Percentiles rank a stretch among this genome's conserved stretches.
Conservation (phyloP, 305 asterid species). For the Coffea humblotiana region DNA sequence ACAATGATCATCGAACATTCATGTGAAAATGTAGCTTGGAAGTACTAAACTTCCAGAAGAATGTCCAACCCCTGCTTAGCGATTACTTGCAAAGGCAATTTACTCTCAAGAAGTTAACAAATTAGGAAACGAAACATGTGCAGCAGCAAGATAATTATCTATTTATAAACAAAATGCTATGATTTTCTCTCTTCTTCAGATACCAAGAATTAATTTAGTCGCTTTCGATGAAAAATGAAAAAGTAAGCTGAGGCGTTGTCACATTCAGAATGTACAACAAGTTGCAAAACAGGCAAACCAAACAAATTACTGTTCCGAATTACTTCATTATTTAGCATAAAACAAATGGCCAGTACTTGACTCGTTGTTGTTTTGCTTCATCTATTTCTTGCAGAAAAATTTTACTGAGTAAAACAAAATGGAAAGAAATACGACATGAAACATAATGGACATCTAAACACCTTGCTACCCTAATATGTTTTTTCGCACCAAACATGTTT, state of each 20-base stretch:
- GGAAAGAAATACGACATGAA: not conserved
- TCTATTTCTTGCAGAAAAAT: not conserved
- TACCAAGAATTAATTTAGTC: not conserved
- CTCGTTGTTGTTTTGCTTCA: not conserved
- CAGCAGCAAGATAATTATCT: not conserved
- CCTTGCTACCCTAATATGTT: not conserved
- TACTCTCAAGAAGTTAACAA: not conserved
- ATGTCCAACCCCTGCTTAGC: not conserved
- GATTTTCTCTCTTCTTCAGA: not conserved
- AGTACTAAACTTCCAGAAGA: not conserved
- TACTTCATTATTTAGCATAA: not conserved
- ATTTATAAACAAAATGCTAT: not conserved
- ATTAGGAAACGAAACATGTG: not conserved
- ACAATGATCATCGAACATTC: not conserved
- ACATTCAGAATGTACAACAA: conserved; percentile 1
- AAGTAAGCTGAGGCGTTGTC: not conserved
- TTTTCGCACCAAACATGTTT: not conserved
- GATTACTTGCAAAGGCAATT: not conserved
- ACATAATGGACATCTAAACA: not conserved
- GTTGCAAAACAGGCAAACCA: not conserved
- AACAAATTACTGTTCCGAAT: not conserved
- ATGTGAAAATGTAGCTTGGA: not conserved
- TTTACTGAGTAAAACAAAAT: not conserved
- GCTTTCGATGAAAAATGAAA: not conserved
- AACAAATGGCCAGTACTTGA: not conserved